phyloP scores from a whole-genome alignment of 306 rosid species.

The Ziziphus jujuba region DNA sequence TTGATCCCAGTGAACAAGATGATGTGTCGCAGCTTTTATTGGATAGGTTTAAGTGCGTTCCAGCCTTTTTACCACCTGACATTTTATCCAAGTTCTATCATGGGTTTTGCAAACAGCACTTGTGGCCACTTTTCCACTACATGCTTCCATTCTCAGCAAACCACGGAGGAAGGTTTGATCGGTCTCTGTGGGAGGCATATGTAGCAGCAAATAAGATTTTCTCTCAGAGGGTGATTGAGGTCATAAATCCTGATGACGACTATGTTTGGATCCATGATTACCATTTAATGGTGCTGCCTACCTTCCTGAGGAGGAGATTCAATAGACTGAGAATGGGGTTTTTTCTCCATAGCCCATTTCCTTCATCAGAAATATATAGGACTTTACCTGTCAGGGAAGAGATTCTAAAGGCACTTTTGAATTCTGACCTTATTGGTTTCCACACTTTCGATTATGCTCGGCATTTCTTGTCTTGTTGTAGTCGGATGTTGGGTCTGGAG shows the following conservation, averaged over 20 bases:
- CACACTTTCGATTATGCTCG: conserved; percentile 75
- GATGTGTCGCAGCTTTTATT: conserved; percentile 58
- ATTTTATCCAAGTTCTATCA: conserved; percentile 53
- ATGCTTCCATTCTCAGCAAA: conserved; percentile 64
- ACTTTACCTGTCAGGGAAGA: conserved; percentile 71
- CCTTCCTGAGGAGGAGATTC: conserved; percentile 64
- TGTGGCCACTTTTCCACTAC: conserved; percentile 73
- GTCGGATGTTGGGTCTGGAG: conserved; percentile 67
- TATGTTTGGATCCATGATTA: conserved; percentile 73
- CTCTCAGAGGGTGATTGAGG: conserved; percentile 65
- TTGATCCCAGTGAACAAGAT: conserved; percentile 52
- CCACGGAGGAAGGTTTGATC: conserved; percentile 65
- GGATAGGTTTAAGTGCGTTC: conserved; percentile 67
- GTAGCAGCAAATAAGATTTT: conserved; percentile 70
- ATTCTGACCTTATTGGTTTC: conserved; percentile 66
- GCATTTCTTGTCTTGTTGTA: conserved; percentile 72
- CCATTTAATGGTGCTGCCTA: conserved; percentile 70
- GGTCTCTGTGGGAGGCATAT: conserved; percentile 68
- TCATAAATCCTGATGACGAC: conserved; percentile 67
- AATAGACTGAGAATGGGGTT: conserved; percentile 66
- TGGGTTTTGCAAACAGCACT: conserved; percentile 69
- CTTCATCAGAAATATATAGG: conserved; percentile 68
- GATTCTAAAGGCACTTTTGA: conserved; percentile 62
- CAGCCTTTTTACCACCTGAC: conserved; percentile 56
- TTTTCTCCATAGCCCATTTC: conserved; percentile 66